Conservation (phyloP, 345 rosid genomes). For the Hypericum perforatum region DNA sequence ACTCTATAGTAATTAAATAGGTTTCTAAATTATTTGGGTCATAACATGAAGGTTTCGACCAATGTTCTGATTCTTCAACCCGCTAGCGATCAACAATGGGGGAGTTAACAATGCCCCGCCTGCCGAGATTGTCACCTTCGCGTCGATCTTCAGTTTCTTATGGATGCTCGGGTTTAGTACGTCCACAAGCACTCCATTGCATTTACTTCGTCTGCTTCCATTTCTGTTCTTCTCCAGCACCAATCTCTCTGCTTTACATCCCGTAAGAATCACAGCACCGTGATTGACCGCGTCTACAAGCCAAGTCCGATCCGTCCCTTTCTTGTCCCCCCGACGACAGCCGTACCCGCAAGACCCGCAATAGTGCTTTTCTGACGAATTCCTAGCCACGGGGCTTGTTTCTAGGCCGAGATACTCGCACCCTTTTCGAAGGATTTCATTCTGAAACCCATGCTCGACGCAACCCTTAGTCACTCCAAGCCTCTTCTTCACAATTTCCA, state of each 20-base stretch:
- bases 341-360: constrained; percentile 87
- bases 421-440: constrained; percentile 63
- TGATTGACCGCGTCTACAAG: constrained; percentile 61
- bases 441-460: constrained; percentile 53
- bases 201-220: constrained; percentile 38
- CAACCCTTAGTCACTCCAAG: constrained; percentile 64
- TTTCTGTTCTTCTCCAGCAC: constrained; percentile 25
- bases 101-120: constrained; percentile 80
- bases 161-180: constrained; percentile 28
- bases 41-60: no score
- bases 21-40: no score
- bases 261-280: constrained; percentile 65
- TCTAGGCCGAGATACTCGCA: constrained; percentile 58
- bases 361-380: constrained; percentile 65
- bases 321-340: constrained; percentile 71
- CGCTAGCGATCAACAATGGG: constrained; percentile 67
- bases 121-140: constrained; percentile 68
- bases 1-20: no score
- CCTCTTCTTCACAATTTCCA: constrained; percentile 60
- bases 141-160: constrained; percentile 49
- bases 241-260: constrained; percentile 72
- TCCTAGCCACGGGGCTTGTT: constrained; percentile 41
- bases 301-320: constrained; percentile 77
- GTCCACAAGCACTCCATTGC: constrained; percentile 56
- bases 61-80: constrained; percentile 57